Evolutionary conservation across 257 asterid species (phyloP).

Genomic region (Leonotis leonurus): DNA sequence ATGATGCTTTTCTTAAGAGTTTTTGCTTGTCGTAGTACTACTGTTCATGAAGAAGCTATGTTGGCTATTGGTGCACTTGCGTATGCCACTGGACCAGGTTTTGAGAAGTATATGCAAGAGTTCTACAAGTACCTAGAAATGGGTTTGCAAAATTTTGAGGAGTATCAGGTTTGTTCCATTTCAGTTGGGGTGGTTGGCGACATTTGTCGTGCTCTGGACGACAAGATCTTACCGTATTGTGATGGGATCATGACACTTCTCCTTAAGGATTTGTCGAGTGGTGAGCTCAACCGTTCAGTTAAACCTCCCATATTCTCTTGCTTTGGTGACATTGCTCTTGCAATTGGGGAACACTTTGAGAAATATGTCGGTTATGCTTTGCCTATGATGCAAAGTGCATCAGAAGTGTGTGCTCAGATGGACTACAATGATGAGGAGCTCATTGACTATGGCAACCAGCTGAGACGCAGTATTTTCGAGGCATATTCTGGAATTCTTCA

Average conservation of each 20-base stretch:
- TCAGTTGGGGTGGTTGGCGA: slow-evolving; percentile 91
- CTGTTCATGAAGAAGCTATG: slow-evolving; percentile 93
- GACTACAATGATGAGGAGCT: slow-evolving; percentile 61
- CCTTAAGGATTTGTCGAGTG: slow-evolving; percentile 62
- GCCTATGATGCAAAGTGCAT: slow-evolving; percentile 76
- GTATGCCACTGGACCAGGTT: slow-evolving; percentile 61
- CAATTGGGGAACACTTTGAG: slow-evolving; percentile 68
- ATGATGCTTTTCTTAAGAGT: slow-evolving; percentile 67
- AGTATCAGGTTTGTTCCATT: slow-evolving; percentile 79
- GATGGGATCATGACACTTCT: slow-evolving; percentile 73
- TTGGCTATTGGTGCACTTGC: slow-evolving; percentile 87
- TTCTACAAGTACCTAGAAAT: slow-evolving; percentile 68
- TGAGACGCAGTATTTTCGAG: slow-evolving; percentile 70
- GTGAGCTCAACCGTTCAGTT: slow-evolving; percentile 65
- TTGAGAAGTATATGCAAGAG: slow-evolving; percentile 68
- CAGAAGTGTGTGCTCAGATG: slow-evolving; percentile 62
- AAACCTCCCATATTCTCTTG: slow-evolving; percentile 83
- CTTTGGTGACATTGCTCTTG: slow-evolving; percentile 85
- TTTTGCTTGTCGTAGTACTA: slow-evolving; percentile 72
- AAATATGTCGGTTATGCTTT: slow-evolving; percentile 54
- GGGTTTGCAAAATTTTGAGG: slow-evolving; percentile 86
- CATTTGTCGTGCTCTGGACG: slow-evolving; percentile 73
- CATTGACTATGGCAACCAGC: slow-evolving; percentile 72
- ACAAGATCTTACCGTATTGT: slow-evolving; percentile 65
- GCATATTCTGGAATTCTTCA: slow-evolving; percentile 87